Conservation (phyloP, 164 flowering plant genomes). For the Annona squamosa region DNA sequence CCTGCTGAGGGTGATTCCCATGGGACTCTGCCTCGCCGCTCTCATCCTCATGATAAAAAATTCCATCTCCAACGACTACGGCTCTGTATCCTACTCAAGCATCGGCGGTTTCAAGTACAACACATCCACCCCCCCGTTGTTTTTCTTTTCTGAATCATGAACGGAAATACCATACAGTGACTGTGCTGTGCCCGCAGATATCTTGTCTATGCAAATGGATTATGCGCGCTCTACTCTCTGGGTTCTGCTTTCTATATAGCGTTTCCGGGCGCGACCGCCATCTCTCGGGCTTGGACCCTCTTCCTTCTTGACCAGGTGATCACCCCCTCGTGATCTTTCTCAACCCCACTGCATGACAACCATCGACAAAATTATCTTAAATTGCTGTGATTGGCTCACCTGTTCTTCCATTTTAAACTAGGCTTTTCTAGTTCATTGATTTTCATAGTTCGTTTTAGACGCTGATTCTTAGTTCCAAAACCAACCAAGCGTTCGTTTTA, state of each 20-base stretch:
- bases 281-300: constrained; percentile 65
- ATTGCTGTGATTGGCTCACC: no score
- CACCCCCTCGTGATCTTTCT: background rate
- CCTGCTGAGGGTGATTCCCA: constrained; percentile 51
- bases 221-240: constrained; percentile 90
- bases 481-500: background rate
- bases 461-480: background rate
- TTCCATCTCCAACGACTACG: constrained; percentile 55
- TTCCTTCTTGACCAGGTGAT: constrained; percentile 80
- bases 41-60: constrained; percentile 73
- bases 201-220: constrained; percentile 81
- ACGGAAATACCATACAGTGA: background rate
- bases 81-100: constrained; percentile 57
- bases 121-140: background rate
- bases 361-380: no score
- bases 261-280: constrained; percentile 47
- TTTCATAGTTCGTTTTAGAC: background rate
- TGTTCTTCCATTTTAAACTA: background rate
- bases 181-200: constrained; percentile 38
- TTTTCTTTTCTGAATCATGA: background rate
- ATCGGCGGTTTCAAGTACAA: constrained; percentile 70
- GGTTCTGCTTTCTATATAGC: constrained; percentile 60
- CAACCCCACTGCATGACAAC: background rate
- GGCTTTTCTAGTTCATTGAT: background rate
- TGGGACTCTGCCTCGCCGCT: constrained; percentile 58